Conservation (phyloP, 306 rosid genomes). For the Alnus rubra region DNA sequence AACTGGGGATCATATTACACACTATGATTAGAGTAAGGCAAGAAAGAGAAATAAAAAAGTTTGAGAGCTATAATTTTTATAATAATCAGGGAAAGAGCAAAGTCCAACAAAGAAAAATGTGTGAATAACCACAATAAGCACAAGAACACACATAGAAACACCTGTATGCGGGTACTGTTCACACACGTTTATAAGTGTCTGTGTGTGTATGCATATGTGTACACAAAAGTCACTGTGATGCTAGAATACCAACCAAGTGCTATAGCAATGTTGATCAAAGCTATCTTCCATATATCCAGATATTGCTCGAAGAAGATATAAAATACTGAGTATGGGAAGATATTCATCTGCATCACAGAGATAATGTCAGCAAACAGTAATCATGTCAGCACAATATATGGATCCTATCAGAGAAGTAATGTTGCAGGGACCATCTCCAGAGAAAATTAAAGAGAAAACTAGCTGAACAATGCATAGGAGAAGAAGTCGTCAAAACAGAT, state of each 20-base stretch:
- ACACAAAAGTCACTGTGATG: slow-evolving; percentile 4
- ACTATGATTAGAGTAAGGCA: background rate
- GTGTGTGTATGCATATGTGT: background rate
- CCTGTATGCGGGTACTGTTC: background rate
- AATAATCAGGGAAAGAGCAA: background rate
- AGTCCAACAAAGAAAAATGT: background rate
- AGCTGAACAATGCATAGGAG: slow-evolving; percentile 18
- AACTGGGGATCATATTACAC: background rate
- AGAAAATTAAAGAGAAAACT: slow-evolving; percentile 4
- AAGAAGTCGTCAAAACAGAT: slow-evolving; percentile 15
- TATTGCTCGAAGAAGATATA: slow-evolving; percentile 96
- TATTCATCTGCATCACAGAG: slow-evolving; percentile 76
- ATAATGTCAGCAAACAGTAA: slow-evolving; percentile 32
- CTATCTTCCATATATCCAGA: slow-evolving; percentile 83
- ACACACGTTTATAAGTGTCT: background rate
- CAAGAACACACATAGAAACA: background rate
- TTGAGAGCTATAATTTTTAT: background rate
- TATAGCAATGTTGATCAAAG: slow-evolving; percentile 66
- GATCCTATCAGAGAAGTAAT: slow-evolving; percentile 30
- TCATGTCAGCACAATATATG: slow-evolving; percentile 26
- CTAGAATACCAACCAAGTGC: slow-evolving; percentile 76
- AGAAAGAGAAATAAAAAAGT: background rate
- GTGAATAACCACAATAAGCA: background rate
- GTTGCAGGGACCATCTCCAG: slow-evolving; percentile 11
- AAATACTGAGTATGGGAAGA: slow-evolving; percentile 96